These are phyloP conservation scores for Bipolaris zeicola DNA, from an alignment of 2,329 filamentous ascomycete species.

Conservation along the genomic window DNA sequence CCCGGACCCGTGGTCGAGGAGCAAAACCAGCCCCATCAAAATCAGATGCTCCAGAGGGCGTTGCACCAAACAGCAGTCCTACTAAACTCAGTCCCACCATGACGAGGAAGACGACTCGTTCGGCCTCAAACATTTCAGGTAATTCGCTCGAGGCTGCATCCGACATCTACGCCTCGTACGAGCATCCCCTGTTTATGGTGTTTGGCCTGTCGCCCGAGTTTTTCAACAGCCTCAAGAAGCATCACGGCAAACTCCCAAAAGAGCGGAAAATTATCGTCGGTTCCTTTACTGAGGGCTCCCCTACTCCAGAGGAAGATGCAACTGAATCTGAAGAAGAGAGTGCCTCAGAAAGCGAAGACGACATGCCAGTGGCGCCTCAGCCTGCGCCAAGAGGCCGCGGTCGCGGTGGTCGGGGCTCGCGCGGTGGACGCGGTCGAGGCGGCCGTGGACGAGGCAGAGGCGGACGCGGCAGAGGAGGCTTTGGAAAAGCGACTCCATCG, in stretches of 20 bases:
- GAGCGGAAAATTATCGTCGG: constrained; percentile 25
- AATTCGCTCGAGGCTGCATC: constrained; percentile 37
- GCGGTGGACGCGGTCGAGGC: constrained; percentile 38
- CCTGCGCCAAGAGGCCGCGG: constrained; percentile 32
- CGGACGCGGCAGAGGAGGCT: constrained; percentile 33
- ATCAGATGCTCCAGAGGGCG: constrained; percentile 34
- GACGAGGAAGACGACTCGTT: constrained; percentile 44
- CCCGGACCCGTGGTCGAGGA: constrained; percentile 43
- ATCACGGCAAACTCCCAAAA: constrained; percentile 34
- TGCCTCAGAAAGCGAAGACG: constrained; percentile 32
- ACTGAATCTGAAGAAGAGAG: constrained; percentile 30
- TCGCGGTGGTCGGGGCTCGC: constrained; percentile 36
- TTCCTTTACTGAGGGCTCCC: constrained; percentile 19
- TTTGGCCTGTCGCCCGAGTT: constrained; percentile 43
- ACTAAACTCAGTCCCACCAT: constrained; percentile 33
- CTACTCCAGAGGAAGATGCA: constrained; percentile 25
- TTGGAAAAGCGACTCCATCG: constrained; percentile 33
- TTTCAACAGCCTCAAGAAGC: constrained; percentile 38
- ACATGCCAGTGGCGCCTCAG: constrained; percentile 26
- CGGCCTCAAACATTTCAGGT: constrained; percentile 44
- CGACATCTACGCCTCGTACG: constrained; percentile 41
- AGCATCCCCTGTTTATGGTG: constrained; percentile 42
- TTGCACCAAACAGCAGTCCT: constrained; percentile 33
- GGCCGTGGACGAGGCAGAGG: constrained; percentile 39
- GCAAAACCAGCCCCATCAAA: constrained; percentile 37